Percentiles rank a stretch among this genome's conserved stretches.
These are phyloP conservation scores for Vitis hybrid DNA, from an alignment of 177 flowering plant genomes.

Conservation along the genomic window DNA sequence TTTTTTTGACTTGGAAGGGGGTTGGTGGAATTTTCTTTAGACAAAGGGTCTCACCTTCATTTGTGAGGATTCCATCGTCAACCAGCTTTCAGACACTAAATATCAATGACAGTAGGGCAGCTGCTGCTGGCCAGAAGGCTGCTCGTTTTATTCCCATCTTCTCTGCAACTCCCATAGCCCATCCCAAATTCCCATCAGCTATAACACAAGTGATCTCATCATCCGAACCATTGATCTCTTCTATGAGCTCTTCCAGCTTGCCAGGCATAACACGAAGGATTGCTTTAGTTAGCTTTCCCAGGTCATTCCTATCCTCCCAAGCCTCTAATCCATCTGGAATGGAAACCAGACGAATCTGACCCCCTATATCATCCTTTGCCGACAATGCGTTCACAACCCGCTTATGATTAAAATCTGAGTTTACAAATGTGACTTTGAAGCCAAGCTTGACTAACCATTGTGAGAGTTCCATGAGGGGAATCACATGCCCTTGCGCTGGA, in stretches of 20 bases:
- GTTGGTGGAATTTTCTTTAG: no score
- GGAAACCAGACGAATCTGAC: constrained; percentile 9
- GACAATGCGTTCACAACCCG: constrained; percentile 8
- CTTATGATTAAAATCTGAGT: constrained; percentile 20
- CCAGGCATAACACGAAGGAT: constrained; percentile 27
- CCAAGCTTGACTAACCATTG: constrained; percentile 38
- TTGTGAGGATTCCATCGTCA: constrained; percentile 18
- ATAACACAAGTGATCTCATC: constrained; percentile 28
- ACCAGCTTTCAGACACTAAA: constrained; percentile 25
- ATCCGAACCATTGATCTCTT: constrained; percentile 2
- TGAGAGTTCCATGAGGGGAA: constrained; percentile 50
- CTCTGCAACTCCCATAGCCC: constrained; percentile 29
- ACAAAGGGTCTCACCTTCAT: constrained; percentile 17
- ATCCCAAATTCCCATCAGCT: constrained; percentile 21
- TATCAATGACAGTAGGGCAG: constrained; percentile 11
- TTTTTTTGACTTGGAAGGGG: no score
- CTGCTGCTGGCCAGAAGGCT: constrained; percentile 22
- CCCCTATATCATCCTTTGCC: neutral
- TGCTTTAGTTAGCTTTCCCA: constrained; percentile 4
- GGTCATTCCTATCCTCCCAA: constrained; percentile 18
- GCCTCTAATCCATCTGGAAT: constrained; percentile 25
- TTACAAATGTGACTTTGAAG: constrained; percentile 43
- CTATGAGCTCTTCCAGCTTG: constrained; percentile 25
- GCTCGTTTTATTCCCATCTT: constrained; percentile 25
- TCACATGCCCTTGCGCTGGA: constrained; percentile 64